These are phyloP conservation scores for Cicer arietinum DNA, from an alignment of 306 rosid species.

Conservation along the genomic window DNA sequence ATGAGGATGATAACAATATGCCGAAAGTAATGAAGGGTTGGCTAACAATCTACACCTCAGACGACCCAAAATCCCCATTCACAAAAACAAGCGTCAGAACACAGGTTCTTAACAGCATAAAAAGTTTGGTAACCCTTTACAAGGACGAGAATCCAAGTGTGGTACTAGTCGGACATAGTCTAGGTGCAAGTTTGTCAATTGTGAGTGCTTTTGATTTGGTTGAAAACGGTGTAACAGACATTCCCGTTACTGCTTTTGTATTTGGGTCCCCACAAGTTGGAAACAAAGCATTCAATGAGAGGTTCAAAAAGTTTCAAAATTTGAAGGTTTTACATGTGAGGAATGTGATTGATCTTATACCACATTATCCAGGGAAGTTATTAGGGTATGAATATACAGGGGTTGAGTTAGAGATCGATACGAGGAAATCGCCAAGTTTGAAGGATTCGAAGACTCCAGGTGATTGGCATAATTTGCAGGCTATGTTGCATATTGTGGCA, in stretches of 20 bases:
- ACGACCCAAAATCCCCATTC: slow-evolving; percentile 55
- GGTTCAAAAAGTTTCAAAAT: slow-evolving; percentile 37
- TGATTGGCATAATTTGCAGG: slow-evolving; percentile 82
- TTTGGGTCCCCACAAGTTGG: slow-evolving; percentile 61
- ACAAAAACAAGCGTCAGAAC: slow-evolving; percentile 59
- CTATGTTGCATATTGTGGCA: slow-evolving; percentile 71
- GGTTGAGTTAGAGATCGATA: slow-evolving; percentile 56
- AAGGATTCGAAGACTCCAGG: slow-evolving; percentile 60
- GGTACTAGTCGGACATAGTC: slow-evolving; percentile 61
- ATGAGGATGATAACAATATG: slow-evolving; percentile 5
- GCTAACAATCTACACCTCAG: slow-evolving; percentile 64
- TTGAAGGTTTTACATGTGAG: slow-evolving; percentile 56
- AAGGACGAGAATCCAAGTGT: slow-evolving; percentile 62
- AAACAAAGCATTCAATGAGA: slow-evolving; percentile 53
- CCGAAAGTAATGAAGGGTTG: slow-evolving; percentile 75
- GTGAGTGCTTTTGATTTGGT: slow-evolving; percentile 64
- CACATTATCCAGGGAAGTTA: slow-evolving; percentile 54
- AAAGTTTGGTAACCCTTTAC: slow-evolving; percentile 44
- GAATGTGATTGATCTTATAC: slow-evolving; percentile 57
- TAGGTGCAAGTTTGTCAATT: slow-evolving; percentile 62
- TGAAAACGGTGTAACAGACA: slow-evolving; percentile 56
- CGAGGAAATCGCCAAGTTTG: slow-evolving; percentile 57
- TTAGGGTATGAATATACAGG: slow-evolving; percentile 55
- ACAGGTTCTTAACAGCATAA: slow-evolving; percentile 48
- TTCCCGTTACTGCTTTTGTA: slow-evolving; percentile 59